Evolutionary conservation across 31 red algal species (phyloP).

Genomic region (Odonthalia washingtoniensis): DNA sequence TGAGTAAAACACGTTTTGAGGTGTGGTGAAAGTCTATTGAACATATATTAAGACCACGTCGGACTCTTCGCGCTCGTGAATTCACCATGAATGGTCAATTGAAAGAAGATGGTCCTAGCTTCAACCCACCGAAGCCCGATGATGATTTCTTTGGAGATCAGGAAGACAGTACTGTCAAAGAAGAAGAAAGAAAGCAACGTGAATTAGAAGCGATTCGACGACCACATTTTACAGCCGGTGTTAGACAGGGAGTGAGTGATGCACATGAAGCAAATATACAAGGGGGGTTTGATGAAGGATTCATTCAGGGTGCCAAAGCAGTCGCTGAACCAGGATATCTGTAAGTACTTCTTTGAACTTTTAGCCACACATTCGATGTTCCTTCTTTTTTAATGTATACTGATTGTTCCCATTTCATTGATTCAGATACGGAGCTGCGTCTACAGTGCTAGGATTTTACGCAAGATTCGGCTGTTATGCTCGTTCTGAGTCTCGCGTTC

Average conservation of each 20-base stretch:
- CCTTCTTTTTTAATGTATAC: not conserved
- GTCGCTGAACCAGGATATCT: constrained; percentile 59
- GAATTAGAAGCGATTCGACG: constrained; percentile 64
- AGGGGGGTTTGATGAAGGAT: constrained; percentile 70
- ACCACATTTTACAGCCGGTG: constrained; percentile 50
- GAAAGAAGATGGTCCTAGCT: too few relatives aligned
- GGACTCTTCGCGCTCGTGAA: too few relatives aligned
- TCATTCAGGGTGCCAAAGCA: constrained; percentile 51
- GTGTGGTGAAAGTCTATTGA: too few relatives aligned
- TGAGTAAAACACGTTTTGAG: too few relatives aligned
- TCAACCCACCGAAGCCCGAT: constrained; percentile 11
- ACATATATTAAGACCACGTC: too few relatives aligned
- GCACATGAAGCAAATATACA: constrained; percentile 70
- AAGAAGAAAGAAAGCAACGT: constrained; percentile 41
- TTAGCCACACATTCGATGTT: not conserved
- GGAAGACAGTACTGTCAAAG: not conserved
- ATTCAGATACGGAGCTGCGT: constrained; percentile 42
- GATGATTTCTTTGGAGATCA: constrained; percentile 71
- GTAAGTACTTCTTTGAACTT: constrained; percentile 34
- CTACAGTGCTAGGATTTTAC: constrained; percentile 47
- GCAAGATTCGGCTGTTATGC: constrained; percentile 34
- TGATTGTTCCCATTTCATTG: not conserved
- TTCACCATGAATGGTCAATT: too few relatives aligned
- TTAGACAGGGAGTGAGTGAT: constrained; percentile 56
- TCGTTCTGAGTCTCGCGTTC: not conserved